Base-by-base conservation (phyloP, 2,329 filamentous ascomycete genomes). In the Tolypocladium guangdongense region DNA sequence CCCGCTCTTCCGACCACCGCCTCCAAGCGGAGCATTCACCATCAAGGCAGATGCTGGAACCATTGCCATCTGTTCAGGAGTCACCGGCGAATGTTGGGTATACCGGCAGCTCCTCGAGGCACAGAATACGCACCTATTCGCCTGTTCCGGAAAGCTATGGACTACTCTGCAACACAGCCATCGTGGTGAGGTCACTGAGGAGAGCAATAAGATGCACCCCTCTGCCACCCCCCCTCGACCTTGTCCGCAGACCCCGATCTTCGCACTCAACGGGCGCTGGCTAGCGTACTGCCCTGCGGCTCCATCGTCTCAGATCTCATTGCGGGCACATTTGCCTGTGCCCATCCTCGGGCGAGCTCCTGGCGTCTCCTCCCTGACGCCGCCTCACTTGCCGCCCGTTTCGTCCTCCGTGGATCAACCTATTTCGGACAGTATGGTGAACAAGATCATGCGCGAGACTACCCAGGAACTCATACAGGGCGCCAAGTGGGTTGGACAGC, bases 101-200 rank as follows among this genome's bases (percentile, higher is more conserved):
- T 97, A 80, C 61, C 72, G 76, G 10, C 79, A 83, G 57, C 66
- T 74, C 10, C 60, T 70, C 11, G 64, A 70, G 52, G 63, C 68
- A 1, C 69, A 71, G 48, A 77, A 78, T 24, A 64, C 68, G 1
- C 70, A 71, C 24, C 59, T 72, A 46, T 85, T 78, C 66, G 74
- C 70, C 38, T 96, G 90, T 62, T 76, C 93, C 53, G 91, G 86
- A 22, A 99, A 99, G 71, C 73, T 95, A 20, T 99, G 93, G 93
- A 96, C 93, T 0, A 85, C 84, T 46, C 74, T 96, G 32, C 88
- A 93, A 64, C 79, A 83, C 58, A 72, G 73, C 33, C 68, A 73
- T 20, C 75, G 76, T 55, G 72, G 72, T 27, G 75, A 80, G 33
- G 65, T 72, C 30, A 60, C 70, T 1, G 72, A 77, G 54, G 78